Evolutionary conservation across 768 basidiomycete species (phyloP).

Genomic region (Suillus plorans): DNA sequence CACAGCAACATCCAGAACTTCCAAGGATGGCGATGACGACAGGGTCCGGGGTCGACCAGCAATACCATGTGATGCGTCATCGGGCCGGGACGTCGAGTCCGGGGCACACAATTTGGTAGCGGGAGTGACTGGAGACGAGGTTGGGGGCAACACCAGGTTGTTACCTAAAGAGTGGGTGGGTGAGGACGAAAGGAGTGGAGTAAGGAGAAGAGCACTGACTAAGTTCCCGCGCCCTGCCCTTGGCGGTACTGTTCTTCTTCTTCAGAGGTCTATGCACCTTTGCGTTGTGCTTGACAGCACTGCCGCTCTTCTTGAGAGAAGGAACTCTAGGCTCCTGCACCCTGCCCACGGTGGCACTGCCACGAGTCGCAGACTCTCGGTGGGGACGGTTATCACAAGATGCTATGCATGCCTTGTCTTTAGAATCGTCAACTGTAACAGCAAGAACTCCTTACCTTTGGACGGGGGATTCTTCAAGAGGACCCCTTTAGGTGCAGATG

Average conservation of each 20-base stretch:
- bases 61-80: background rate
- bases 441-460: background rate
- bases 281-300: background rate
- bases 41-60: background rate
- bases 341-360: background rate
- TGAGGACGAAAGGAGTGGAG: background rate
- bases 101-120: background rate
- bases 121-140: background rate
- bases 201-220: background rate
- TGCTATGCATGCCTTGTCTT: background rate
- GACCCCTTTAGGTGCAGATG: background rate
- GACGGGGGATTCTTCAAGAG: background rate
- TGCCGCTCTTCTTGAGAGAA: background rate
- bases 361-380: background rate
- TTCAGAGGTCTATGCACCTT: background rate
- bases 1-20: background rate
- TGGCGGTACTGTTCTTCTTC: background rate
- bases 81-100: background rate
- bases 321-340: background rate
- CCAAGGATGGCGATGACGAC: background rate
- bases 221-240: background rate
- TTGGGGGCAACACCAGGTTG: background rate
- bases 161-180: background rate
- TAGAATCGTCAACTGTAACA: background rate
- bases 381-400: background rate